Evolutionary conservation across 2,329 filamentous ascomycete genomes (phyloP), one percentile per base, ranked within the genome.

Genomic region (Leptoxyphium fumago): DNA sequence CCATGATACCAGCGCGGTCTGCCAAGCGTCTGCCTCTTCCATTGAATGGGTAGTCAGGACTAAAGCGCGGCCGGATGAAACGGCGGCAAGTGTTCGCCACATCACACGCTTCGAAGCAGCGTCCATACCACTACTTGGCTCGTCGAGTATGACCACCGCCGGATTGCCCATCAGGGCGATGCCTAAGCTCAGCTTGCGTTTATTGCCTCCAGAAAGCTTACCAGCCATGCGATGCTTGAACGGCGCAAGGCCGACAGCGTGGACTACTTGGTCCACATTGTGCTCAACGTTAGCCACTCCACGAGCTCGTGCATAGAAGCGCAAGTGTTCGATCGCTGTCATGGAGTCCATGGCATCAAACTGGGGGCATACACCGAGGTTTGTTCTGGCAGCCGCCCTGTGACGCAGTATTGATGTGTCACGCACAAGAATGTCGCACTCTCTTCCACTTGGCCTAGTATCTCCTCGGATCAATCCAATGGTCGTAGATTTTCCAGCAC

Each of bases 1-100:
- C 83, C 62, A 94, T 76, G 50, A 94, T 94, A 10, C 84, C 87
- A 0, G 82, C 85, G 1, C 84, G 74, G 26, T 77, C 78, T 0
- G 87, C 87, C 3, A 94, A 70, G 85, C 85, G 54, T 91, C 84
- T 0, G 86, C 87, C 64, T 94, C 87, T 60, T 94, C 87, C 87
- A 94, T 94, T 41, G 77, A 83, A 61, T 94, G 87, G 0, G 87
- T 94, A 0, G 87, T 94, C n/a, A 94, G 72, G 1, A 94, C 67
- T n/a, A 94, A 76, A 0, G 80, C 82, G 10, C 87, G 74, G 0
- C 84, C 84, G 0, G 77, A 74, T 0, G 80, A 78, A 7, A 86
- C 78, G 1, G 77, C 73, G 2, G 75, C 74, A 0, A 94, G 70
- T 0, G 85, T 91, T 47, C 76, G 75, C 87, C 87, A 94, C 80